phyloP scores from a whole-genome alignment of 139 green algal genomes.

The Chlorella vulgaris region DNA sequence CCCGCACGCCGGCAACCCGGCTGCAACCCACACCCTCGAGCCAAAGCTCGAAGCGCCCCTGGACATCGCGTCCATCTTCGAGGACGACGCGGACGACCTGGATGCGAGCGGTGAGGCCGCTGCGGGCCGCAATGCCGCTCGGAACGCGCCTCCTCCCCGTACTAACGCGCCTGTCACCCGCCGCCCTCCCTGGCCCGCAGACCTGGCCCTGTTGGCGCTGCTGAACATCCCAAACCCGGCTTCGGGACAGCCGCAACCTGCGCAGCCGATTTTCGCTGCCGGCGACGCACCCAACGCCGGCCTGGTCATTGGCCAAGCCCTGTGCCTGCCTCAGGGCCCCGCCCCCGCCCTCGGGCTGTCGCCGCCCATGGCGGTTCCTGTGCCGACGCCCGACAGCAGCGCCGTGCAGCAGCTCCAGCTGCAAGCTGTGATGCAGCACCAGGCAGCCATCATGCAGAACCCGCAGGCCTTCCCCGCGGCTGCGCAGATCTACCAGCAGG shows the following conservation, averaged over 20 bases:
- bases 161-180: no score
- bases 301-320: constrained; percentile 9
- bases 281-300: background rate
- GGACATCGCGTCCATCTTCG: constrained; percentile 12
- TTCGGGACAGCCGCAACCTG: no score
- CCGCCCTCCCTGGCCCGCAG: background rate
- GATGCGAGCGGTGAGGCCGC: constrained; percentile 19
- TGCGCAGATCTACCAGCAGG: constrained; percentile 25
- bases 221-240: constrained; percentile 15
- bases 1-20: background rate
- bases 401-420: constrained; percentile 39
- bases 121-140: background rate
- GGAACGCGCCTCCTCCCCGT: no score
- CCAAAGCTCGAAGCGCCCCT: constrained; percentile 7
- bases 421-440: constrained; percentile 27
- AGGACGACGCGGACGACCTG: background rate
- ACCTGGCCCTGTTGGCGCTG: constrained; percentile 29
- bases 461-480: constrained; percentile 9
- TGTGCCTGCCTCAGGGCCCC: background rate
- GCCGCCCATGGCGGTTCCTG: background rate
- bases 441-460: constrained; percentile 29
- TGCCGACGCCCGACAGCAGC: background rate
- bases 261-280: background rate
- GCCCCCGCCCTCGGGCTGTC: background rate
- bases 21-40: background rate